Evolutionary conservation across 495 filamentous ascomycete species (phyloP).

Genomic region (Xylaria castorea): DNA sequence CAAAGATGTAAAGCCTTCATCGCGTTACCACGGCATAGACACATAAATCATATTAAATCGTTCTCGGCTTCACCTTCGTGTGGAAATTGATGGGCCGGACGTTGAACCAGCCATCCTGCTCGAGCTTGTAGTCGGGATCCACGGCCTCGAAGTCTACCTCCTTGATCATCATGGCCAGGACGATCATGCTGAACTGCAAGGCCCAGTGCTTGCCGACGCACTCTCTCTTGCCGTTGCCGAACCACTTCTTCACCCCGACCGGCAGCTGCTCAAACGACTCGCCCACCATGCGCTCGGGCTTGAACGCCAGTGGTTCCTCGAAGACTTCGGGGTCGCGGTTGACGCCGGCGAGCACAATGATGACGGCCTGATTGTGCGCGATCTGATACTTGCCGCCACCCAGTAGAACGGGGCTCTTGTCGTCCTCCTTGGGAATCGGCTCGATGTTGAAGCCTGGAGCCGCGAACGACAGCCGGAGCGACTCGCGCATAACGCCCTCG

Average conservation of each 20-base stretch:
- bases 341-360: constrained; percentile 63
- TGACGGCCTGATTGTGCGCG: constrained; percentile 64
- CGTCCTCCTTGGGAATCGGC: constrained; percentile 56
- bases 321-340: constrained; percentile 75
- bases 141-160: constrained; percentile 67
- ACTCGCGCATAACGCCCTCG: constrained; percentile 68
- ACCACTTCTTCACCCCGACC: constrained; percentile 68
- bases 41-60: neutral
- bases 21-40: neutral
- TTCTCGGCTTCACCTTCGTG: constrained; percentile 49
- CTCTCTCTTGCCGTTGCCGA: constrained; percentile 71
- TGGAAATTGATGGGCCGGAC: constrained; percentile 49
- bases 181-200: constrained; percentile 65
- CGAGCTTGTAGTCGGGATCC: constrained; percentile 61
- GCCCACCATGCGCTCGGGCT: constrained; percentile 71
- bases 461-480: constrained; percentile 67
- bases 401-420: constrained; percentile 49
- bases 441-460: constrained; percentile 73
- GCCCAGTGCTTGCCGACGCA: constrained; percentile 76
- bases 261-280: constrained; percentile 65
- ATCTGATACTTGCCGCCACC: constrained; percentile 72
- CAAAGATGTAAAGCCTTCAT: constrained; percentile 3
- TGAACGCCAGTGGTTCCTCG: constrained; percentile 66
- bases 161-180: constrained; percentile 62
- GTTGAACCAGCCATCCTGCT: constrained; percentile 59